phyloP scores from a whole-genome alignment of 192 early-diverging fungal species.

The Backusella psychrophila region DNA sequence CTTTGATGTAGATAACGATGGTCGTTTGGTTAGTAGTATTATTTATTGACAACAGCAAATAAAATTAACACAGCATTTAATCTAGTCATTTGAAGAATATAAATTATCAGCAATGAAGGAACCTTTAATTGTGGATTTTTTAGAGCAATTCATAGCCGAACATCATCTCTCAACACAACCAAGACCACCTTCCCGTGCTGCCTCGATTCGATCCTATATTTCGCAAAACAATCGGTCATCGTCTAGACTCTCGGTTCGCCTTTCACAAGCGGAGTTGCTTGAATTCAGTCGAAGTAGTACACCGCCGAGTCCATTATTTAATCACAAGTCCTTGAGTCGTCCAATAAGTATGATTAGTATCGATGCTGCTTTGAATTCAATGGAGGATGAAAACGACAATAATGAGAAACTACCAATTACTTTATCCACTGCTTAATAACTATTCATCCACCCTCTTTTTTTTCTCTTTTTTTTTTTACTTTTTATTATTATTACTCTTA shows the following conservation, averaged over 20 bases:
- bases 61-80: background rate
- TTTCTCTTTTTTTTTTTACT: background rate
- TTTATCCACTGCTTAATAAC: background rate
- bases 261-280: constrained; percentile 37
- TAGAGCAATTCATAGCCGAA: constrained; percentile 70
- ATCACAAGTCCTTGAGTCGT: constrained; percentile 17
- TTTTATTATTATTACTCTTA: background rate
- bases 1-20: constrained; percentile 78
- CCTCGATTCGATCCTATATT: constrained; percentile 27
- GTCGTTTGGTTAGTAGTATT: constrained; percentile 55
- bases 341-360: constrained; percentile 31
- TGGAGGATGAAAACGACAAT: background rate
- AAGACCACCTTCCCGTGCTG: constrained; percentile 21
- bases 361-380: constrained; percentile 24
- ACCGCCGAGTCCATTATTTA: constrained; percentile 5
- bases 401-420: background rate
- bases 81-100: constrained; percentile 68
- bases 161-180: constrained; percentile 37
- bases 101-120: constrained; percentile 80
- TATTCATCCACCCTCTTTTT: background rate
- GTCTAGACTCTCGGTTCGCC: constrained; percentile 27
- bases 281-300: constrained; percentile 23
- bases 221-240: constrained; percentile 16
- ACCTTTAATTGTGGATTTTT: constrained; percentile 73
- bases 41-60: background rate